Percentiles rank a stretch among this genome's conserved stretches.
Conservation (phyloP, 805 yeast species). For the Candida xyloterini region DNA sequence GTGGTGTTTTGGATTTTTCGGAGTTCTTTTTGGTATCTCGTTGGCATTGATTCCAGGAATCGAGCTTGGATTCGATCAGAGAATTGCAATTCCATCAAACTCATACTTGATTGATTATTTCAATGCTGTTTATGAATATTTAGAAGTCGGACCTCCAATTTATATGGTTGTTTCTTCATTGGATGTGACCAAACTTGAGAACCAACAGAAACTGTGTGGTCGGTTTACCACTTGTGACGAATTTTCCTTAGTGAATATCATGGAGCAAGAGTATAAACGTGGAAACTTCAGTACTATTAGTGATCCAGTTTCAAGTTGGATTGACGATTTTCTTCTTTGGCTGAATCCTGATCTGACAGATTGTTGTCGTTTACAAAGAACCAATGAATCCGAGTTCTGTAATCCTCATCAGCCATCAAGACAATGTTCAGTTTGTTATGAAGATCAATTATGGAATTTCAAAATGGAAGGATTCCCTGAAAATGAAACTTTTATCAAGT, state of each 20-base stretch:
- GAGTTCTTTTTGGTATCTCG: conserved; percentile 64
- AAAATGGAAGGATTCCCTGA: conserved; percentile 83
- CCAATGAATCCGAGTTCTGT: conserved; percentile 54
- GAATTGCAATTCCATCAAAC: conserved; percentile 78
- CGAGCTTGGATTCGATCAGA: conserved; percentile 81
- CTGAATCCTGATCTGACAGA: conserved; percentile 81
- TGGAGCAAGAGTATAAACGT: conserved; percentile 81
- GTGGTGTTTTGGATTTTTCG: conserved; percentile 50
- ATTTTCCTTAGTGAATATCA: conserved; percentile 70
- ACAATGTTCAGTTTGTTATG: conserved; percentile 72
- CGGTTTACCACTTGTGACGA: conserved; percentile 81
- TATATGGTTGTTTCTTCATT: conserved; percentile 75
- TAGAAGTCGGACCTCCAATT: conserved; percentile 89
- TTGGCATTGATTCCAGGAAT: conserved; percentile 66
- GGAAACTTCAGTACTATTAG: conserved; percentile 60
- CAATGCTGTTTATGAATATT: conserved; percentile 64
- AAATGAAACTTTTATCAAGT: conserved; percentile 62
- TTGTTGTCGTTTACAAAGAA: conserved; percentile 74
- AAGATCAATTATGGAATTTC: conserved; percentile 60
- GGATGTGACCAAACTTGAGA: conserved; percentile 56
- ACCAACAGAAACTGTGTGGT: conserved; percentile 81
- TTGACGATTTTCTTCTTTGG: conserved; percentile 87
- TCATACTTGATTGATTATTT: conserved; percentile 83
- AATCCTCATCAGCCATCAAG: conserved; percentile 64
- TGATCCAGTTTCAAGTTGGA: conserved; percentile 89